phyloP scores from a whole-genome alignment of 108 stramenopile species.

The Skeletonema potamos region DNA sequence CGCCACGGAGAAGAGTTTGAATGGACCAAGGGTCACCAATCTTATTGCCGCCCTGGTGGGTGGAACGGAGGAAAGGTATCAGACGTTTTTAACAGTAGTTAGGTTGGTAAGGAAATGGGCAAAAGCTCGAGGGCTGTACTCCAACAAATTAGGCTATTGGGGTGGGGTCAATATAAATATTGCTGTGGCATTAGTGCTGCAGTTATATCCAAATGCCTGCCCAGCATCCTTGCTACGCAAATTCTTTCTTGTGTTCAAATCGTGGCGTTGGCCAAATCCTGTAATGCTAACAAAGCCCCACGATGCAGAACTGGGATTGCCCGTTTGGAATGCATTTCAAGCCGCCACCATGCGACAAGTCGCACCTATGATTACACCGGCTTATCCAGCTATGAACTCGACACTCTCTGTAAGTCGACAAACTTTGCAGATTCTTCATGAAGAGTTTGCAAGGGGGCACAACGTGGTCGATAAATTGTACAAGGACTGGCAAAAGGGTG shows the following conservation, averaged over 20 bases:
- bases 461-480: conserved; percentile 73
- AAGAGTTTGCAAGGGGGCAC: conserved; percentile 84
- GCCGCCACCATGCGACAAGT: conserved; percentile 72
- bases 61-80: conserved; percentile 76
- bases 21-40: conserved; percentile 97
- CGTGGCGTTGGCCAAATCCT: conserved; percentile 91
- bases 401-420: conserved; percentile 87
- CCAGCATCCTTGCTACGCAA: conserved; percentile 83
- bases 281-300: conserved; percentile 85
- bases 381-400: conserved; percentile 98
- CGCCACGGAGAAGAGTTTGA: conserved; percentile 92
- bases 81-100: conserved; percentile 86
- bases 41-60: conserved; percentile 89
- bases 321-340: conserved; percentile 70
- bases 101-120: conserved; percentile 94
- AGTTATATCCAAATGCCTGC: conserved; percentile 91
- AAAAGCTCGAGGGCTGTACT: conserved; percentile 95
- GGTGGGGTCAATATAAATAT: conserved; percentile 99
- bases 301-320: conserved; percentile 81
- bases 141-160: conserved; percentile 97
- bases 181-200: conserved; percentile 89
- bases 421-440: conserved; percentile 82
- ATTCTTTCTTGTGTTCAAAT: conserved; percentile 91
- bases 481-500: conserved; percentile 62
- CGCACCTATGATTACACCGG: conserved; percentile 98